These are phyloP conservation scores for Boletus reticuloceps DNA, from an alignment of 768 basidiomycete genomes.

Conservation along the genomic window DNA sequence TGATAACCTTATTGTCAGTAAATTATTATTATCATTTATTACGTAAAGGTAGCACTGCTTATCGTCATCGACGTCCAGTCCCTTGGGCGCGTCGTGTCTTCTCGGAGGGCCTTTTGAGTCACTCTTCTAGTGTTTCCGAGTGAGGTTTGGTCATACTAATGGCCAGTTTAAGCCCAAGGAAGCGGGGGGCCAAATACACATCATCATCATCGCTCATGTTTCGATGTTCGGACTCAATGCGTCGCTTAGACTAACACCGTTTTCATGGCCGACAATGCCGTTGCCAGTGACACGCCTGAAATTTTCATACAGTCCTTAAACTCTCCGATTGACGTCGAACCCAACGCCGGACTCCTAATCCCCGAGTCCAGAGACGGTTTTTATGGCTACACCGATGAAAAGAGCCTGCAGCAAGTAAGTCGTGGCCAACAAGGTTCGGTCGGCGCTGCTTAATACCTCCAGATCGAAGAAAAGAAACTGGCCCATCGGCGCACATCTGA, in stretches of 20 bases:
- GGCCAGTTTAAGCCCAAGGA: neutral
- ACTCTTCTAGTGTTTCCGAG: no score
- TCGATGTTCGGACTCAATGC: neutral
- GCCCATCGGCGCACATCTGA: conserved; percentile 66
- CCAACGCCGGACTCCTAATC: conserved; percentile 34
- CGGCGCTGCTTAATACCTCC: neutral
- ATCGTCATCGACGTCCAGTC: no score
- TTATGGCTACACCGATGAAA: conserved; percentile 80
- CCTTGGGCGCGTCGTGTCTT: no score
- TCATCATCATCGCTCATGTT: conserved; percentile 2
- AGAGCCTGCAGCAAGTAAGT: conserved; percentile 68
- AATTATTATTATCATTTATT: conserved; percentile 12
- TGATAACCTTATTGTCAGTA: conserved; percentile 21
- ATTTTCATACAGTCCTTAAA: neutral
- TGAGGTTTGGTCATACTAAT: no score
- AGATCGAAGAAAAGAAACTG: conserved; percentile 77
- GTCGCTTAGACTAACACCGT: neutral
- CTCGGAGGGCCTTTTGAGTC: no score
- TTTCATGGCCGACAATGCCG: conserved; percentile 17
- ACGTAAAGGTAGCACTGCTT: conserved; percentile 1
- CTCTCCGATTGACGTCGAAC: conserved; percentile 9
- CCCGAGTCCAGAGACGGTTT: conserved; percentile 66
- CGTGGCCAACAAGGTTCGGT: neutral
- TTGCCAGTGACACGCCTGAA: neutral
- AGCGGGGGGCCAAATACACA: conserved; percentile 9